phyloP scores from a whole-genome alignment of 2,329 filamentous ascomycete species.

The Juglanconis juglandina region DNA sequence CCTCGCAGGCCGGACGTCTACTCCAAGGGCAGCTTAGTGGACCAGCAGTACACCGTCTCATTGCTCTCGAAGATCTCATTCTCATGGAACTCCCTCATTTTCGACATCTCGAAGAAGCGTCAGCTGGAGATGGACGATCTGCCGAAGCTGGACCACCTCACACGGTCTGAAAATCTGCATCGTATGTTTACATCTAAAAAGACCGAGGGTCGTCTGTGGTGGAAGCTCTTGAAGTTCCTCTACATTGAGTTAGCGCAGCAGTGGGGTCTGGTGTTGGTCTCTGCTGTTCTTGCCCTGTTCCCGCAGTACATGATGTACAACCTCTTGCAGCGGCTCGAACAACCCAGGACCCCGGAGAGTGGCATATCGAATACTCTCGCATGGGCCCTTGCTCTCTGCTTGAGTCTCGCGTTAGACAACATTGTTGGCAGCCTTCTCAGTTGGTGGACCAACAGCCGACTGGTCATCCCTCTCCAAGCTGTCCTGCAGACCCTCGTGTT shows the following conservation, averaged over 20 bases:
- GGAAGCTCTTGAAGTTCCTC: constrained; percentile 29
- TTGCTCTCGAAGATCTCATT: constrained; percentile 27
- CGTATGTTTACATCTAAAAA: constrained; percentile 20
- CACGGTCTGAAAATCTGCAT: constrained; percentile 27
- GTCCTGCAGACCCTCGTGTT: constrained; percentile 34
- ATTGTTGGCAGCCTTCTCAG: constrained; percentile 28
- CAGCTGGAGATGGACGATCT: constrained; percentile 31
- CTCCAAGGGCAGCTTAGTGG: constrained; percentile 28
- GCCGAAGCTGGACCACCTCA: constrained; percentile 28
- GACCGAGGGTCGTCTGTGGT: constrained; percentile 27
- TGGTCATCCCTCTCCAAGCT: constrained; percentile 29
- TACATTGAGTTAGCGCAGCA: constrained; percentile 27
- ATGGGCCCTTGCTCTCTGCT: constrained; percentile 30
- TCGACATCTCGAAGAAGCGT: constrained; percentile 27
- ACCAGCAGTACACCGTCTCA: constrained; percentile 33
- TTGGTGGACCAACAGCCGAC: constrained; percentile 31
- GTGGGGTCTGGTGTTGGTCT: constrained; percentile 30
- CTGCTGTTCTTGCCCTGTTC: constrained; percentile 29
- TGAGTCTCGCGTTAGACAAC: constrained; percentile 30
- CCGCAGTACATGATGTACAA: constrained; percentile 34
- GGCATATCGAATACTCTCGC: constrained; percentile 25
- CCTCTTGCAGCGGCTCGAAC: constrained; percentile 32
- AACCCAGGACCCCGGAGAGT: constrained; percentile 15
- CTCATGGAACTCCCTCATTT: constrained; percentile 31
- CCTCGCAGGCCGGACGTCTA: constrained; percentile 33